phyloP scores from a whole-genome alignment of 768 basidiomycete species.

The Termitomyces sp. region DNA sequence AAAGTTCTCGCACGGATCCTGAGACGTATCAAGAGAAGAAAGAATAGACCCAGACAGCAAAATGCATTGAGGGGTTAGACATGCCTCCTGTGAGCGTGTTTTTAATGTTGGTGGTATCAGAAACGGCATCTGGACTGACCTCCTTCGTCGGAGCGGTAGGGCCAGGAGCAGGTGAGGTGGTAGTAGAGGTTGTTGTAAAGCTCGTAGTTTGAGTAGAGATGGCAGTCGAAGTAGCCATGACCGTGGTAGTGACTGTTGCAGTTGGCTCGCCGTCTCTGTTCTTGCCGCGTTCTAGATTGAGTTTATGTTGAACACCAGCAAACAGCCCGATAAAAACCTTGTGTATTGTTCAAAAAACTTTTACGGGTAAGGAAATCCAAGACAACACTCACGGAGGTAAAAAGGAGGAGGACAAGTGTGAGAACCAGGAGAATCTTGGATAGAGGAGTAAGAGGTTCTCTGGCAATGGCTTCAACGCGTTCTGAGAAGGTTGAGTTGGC shows the following conservation, averaged over 20 bases:
- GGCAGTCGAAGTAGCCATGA: constrained; percentile 28
- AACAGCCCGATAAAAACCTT: constrained; percentile 90
- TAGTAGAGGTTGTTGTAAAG: constrained; percentile 25
- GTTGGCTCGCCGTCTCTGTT: constrained; percentile 27
- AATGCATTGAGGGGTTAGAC: constrained; percentile 77
- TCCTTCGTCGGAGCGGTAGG: constrained; percentile 51
- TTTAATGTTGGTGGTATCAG: constrained; percentile 2
- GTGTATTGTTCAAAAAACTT: neutral
- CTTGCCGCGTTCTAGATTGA: constrained; percentile 42
- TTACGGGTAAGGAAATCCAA: neutral
- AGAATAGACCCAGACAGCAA: constrained; percentile 78
- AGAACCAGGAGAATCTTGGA: constrained; percentile 77
- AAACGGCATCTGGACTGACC: constrained; percentile 23
- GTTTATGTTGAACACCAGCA: constrained; percentile 79
- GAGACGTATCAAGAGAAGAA: constrained; percentile 67
- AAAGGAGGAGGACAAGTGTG: constrained; percentile 70
- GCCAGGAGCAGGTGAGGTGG: constrained; percentile 39
- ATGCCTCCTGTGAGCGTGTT: constrained; percentile 43
- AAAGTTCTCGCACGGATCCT: constrained; percentile 95
- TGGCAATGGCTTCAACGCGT: constrained; percentile 50
- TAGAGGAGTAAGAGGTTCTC: constrained; percentile 77
- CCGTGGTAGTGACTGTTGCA: constrained; percentile 34
- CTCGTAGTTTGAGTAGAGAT: constrained; percentile 19
- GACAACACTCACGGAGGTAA: constrained; percentile 48
- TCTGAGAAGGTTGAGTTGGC: constrained; percentile 31